Evolutionary conservation across 805 yeast genomes (phyloP).

Genomic region (Ogataea allantospora): DNA sequence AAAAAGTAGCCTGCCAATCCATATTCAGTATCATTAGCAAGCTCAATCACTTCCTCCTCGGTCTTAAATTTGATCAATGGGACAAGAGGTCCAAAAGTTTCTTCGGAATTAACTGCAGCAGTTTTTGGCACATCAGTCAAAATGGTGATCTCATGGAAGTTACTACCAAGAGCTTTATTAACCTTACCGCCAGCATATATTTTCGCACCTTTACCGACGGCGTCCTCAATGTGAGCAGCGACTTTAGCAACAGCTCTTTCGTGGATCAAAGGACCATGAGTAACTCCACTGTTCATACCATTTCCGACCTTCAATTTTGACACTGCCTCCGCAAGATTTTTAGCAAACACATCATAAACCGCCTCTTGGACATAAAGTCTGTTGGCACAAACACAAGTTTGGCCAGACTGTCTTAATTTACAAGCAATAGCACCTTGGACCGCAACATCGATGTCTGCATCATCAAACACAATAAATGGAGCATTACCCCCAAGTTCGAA

Average conservation of each 20-base stretch:
- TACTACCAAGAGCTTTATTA: slow-evolving; percentile 55
- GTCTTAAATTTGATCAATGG: slow-evolving; percentile 62
- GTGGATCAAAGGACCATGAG: slow-evolving; percentile 78
- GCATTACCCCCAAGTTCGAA: slow-evolving; percentile 83
- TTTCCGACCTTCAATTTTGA: slow-evolving; percentile 53
- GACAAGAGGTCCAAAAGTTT: slow-evolving; percentile 81
- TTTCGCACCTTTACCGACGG: slow-evolving; percentile 62
- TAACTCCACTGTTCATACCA: slow-evolving; percentile 55
- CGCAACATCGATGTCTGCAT: slow-evolving; percentile 66
- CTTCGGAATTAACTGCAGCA: slow-evolving; percentile 63
- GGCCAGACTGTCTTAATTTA: slow-evolving; percentile 76
- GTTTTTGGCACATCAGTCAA: slow-evolving; percentile 55
- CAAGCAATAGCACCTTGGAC: slow-evolving; percentile 63
- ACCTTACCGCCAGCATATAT: slow-evolving; percentile 59
- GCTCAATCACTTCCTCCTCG: slow-evolving; percentile 60
- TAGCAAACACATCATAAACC: slow-evolving; percentile 61
- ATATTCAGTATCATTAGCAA: slow-evolving; percentile 66
- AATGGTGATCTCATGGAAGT: slow-evolving; percentile 68
- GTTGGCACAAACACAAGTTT: slow-evolving; percentile 80
- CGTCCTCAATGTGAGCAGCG: slow-evolving; percentile 60
- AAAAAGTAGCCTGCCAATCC: slow-evolving; percentile 80
- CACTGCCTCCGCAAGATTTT: slow-evolving; percentile 47
- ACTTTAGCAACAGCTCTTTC: slow-evolving; percentile 62
- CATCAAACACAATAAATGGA: slow-evolving; percentile 72
- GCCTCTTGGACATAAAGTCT: slow-evolving; percentile 63